Evolutionary conservation across 2,329 filamentous ascomycete species (phyloP).

Genomic region (Penicillium sp.): DNA sequence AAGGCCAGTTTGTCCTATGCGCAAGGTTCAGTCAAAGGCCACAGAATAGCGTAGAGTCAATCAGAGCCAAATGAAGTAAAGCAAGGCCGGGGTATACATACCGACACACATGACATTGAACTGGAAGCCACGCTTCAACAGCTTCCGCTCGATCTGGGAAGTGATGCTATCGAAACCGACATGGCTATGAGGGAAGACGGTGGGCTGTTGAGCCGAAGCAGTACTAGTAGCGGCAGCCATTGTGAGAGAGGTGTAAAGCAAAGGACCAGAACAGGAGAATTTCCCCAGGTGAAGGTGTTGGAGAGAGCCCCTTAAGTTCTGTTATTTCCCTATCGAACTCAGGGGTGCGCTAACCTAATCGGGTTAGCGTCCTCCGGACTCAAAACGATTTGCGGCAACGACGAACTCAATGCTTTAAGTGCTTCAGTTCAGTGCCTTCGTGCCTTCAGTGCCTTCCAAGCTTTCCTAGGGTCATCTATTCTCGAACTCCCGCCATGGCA

Average conservation of each 20-base stretch:
- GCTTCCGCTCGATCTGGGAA: slow-evolving; percentile 98
- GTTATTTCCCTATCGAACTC: slow-evolving; percentile 29
- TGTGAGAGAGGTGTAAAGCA: slow-evolving; percentile 33
- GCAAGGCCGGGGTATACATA: slow-evolving; percentile 51
- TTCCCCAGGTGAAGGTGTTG: slow-evolving; percentile 15
- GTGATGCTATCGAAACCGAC: slow-evolving; percentile 99
- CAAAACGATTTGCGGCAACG: slow-evolving; percentile 7
- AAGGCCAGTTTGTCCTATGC: slow-evolving; percentile 87
- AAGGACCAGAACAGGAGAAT: slow-evolving; percentile 8
- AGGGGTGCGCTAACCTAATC: slow-evolving; percentile 35
- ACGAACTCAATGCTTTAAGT: not conserved
- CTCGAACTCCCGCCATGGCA: slow-evolving; percentile 22
- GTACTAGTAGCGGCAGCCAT: slow-evolving; percentile 64
- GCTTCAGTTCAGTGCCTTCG: too few relatives aligned
- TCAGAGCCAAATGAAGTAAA: not conserved
- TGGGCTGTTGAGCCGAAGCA: slow-evolving; percentile 41
- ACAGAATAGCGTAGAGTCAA: not conserved
- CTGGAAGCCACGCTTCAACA: slow-evolving; percentile 98
- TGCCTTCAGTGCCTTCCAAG: not conserved
- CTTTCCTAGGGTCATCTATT: not conserved
- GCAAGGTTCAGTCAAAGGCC: slow-evolving; percentile 29
- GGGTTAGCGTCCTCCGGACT: slow-evolving; percentile 30
- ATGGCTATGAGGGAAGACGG: slow-evolving; percentile 86
- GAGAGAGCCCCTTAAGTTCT: slow-evolving; percentile 15
- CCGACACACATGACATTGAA: slow-evolving; percentile 99